Evolutionary conservation across 2,329 filamentous ascomycete species (phyloP).

Genomic region (Fusarium secorum): DNA sequence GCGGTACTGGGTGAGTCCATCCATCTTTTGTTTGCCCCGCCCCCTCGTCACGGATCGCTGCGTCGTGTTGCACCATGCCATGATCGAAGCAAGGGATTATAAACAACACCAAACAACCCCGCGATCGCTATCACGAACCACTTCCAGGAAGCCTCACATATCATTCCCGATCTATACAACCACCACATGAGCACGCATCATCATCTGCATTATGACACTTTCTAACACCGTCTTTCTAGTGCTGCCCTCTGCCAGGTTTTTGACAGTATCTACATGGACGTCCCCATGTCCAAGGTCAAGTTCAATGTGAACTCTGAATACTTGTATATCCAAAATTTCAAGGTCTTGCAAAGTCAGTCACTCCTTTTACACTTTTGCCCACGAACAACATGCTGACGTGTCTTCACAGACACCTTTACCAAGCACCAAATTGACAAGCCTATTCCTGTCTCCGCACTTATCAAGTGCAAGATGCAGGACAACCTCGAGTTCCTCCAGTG

Average conservation of each 20-base stretch:
- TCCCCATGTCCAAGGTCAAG: conserved; percentile 95
- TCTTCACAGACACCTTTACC: conserved; percentile 76
- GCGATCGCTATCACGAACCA: conserved; percentile 11
- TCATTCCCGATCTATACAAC: neutral
- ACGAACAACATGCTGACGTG: conserved; percentile 6
- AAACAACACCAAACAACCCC: conserved; percentile 22
- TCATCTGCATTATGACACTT: neutral
- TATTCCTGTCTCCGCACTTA: conserved; percentile 84
- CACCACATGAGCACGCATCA: neutral
- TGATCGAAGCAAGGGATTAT: conserved; percentile 21
- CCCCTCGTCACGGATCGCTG: conserved; percentile 34
- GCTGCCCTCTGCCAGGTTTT: conserved; percentile 97
- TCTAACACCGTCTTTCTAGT: conserved; percentile 57
- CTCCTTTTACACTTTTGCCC: neutral
- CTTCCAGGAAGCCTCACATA: neutral
- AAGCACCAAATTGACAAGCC: conserved; percentile 89
- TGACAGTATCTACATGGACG: conserved; percentile 95
- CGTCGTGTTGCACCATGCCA: conserved; percentile 29
- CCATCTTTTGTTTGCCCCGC: conserved; percentile 46
- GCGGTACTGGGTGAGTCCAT: conserved; percentile 83
- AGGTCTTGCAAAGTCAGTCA: conserved; percentile 87
- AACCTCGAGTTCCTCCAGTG: conserved; percentile 99
- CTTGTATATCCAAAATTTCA: conserved; percentile 98
- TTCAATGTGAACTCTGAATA: conserved; percentile 99
- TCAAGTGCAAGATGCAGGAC: conserved; percentile 99